Evolutionary conservation across 2,329 filamentous ascomycete species (phyloP).

Genomic region (Colletotrichum sidae): DNA sequence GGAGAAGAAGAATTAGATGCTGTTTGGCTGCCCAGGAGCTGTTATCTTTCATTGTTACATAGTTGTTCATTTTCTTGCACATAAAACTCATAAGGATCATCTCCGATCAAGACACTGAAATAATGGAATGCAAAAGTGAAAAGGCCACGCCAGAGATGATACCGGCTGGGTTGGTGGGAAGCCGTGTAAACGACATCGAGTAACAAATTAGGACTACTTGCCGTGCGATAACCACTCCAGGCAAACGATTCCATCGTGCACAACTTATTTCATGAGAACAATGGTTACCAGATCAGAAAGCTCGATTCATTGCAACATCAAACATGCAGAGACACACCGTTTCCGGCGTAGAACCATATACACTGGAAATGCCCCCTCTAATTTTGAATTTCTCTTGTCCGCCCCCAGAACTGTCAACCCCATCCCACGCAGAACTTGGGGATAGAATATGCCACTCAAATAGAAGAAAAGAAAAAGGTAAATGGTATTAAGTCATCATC

Average conservation of each 20-base stretch:
- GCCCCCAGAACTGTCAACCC: not conserved
- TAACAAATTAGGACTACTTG: too few species aligned
- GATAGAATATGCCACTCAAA: slow-evolving; percentile 8
- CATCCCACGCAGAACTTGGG: not conserved
- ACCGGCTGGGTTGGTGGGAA: too few species aligned
- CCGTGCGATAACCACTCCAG: too few species aligned
- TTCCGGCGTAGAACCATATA: slow-evolving; percentile 18
- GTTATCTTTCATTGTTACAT: not conserved
- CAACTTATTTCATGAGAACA: not conserved
- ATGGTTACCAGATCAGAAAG: slow-evolving; percentile 19
- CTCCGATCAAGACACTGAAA: too few species aligned
- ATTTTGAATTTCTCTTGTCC: slow-evolving; percentile 14
- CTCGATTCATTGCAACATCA: slow-evolving; percentile 29
- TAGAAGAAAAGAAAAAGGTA: slow-evolving; percentile 23
- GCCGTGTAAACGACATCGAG: too few species aligned
- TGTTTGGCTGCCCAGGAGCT: not conserved
- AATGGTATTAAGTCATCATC: slow-evolving; percentile 38
- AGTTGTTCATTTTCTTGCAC: too few species aligned
- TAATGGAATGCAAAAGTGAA: too few species aligned
- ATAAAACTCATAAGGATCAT: too few species aligned
- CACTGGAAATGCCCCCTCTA: slow-evolving; percentile 17
- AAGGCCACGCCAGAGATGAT: too few species aligned
- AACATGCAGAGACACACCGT: slow-evolving; percentile 20
- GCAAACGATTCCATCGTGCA: too few species aligned
- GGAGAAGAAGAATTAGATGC: slow-evolving; percentile 46